phyloP scores from a whole-genome alignment of 805 yeast genomes.

The Nakazawaea molendinolei region DNA sequence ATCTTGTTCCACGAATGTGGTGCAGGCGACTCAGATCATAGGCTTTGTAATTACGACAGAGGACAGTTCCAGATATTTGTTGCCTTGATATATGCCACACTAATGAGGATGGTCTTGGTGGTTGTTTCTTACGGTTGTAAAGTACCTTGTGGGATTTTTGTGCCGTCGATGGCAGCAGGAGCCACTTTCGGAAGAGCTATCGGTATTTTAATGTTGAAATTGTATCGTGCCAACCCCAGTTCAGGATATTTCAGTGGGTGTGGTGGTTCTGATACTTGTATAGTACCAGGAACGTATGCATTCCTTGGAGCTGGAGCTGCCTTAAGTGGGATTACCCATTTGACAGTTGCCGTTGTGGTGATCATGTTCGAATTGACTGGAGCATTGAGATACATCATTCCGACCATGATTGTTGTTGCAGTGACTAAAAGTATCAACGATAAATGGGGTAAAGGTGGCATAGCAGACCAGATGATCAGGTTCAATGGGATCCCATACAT shows the following conservation, averaged over 20 bases:
- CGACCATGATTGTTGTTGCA: conserved; percentile 94
- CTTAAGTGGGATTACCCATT: conserved; percentile 86
- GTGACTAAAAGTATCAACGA: conserved; percentile 78
- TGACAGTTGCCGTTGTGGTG: conserved; percentile 88
- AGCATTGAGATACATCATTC: conserved; percentile 83
- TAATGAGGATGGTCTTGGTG: conserved; percentile 63
- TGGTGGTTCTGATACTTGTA: conserved; percentile 39
- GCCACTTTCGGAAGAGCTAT: conserved; percentile 89
- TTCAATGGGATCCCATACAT: conserved; percentile 85
- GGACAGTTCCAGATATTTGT: conserved; percentile 31
- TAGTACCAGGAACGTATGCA: conserved; percentile 93
- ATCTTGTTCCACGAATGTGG: conserved; percentile 80
- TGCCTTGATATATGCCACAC: conserved; percentile 63
- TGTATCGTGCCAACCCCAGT: conserved; percentile 33
- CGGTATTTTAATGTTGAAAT: conserved; percentile 62
- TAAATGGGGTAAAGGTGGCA: conserved; percentile 72
- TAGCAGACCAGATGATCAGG: conserved; percentile 90
- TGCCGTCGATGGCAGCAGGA: conserved; percentile 96
- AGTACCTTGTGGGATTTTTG: conserved; percentile 96
- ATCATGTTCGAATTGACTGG: conserved; percentile 97
- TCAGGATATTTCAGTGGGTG: conserved; percentile 30
- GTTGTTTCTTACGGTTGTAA: conserved; percentile 86
- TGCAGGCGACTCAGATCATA: conserved; percentile 28
- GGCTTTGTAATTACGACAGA: conserved; percentile 29
- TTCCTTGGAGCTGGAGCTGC: conserved; percentile 96